These are phyloP conservation scores for Eutrema japonicum DNA, from an alignment of 345 rosid genomes.

Conservation along the genomic window DNA sequence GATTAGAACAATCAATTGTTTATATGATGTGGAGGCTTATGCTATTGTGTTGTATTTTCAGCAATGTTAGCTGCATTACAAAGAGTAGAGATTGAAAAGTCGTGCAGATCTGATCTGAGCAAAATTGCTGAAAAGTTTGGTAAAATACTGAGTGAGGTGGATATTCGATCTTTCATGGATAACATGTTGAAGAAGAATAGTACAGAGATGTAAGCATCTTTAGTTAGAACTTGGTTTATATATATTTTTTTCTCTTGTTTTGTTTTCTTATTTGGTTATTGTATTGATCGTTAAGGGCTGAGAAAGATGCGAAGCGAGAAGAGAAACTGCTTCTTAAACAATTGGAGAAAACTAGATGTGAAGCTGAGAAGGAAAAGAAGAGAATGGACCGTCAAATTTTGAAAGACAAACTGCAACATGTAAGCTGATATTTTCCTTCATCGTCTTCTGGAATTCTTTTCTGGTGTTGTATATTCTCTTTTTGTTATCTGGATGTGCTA, in stretches of 20 bases:
- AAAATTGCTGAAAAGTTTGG: slow-evolving; percentile 66
- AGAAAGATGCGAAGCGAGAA: slow-evolving; percentile 62
- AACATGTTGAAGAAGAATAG: slow-evolving; percentile 59
- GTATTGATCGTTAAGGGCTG: slow-evolving; percentile 50
- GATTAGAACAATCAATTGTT: not conserved
- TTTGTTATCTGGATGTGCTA: slow-evolving; percentile 3
- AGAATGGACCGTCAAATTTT: slow-evolving; percentile 63
- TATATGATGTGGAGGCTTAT: slow-evolving; percentile 27
- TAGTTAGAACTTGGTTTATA: slow-evolving; percentile 2
- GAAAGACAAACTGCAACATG: slow-evolving; percentile 67
- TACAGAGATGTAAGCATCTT: slow-evolving; percentile 58
- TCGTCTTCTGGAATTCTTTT: not conserved
- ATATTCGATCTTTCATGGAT: slow-evolving; percentile 59
- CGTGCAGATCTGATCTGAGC: slow-evolving; percentile 41
- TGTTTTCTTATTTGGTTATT: not conserved
- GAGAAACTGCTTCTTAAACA: slow-evolving; percentile 67
- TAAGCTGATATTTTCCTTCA: slow-evolving; percentile 37
- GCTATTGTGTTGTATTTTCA: slow-evolving; percentile 47
- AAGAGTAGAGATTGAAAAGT: slow-evolving; percentile 50
- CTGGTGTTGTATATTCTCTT: not conserved
- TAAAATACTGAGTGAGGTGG: slow-evolving; percentile 63
- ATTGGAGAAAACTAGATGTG: slow-evolving; percentile 67
- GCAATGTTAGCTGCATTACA: slow-evolving; percentile 62
- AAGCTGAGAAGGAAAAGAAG: slow-evolving; percentile 81
- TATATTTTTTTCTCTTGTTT: not conserved